Evolutionary conservation across 345 rosid species (phyloP).

Genomic region (Bretschneidera sinensis): DNA sequence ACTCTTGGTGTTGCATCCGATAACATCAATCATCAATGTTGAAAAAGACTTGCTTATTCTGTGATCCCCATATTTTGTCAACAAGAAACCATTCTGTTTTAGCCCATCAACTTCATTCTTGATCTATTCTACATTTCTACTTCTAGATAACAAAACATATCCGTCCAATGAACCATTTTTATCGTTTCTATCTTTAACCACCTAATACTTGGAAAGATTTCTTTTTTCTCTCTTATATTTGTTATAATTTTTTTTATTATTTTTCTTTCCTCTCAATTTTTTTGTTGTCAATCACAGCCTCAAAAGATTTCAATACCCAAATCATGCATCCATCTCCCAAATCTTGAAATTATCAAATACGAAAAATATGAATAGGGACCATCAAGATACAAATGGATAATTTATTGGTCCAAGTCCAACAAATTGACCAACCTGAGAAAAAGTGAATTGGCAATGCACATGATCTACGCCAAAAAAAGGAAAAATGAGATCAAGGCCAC

Average conservation of each 20-base stretch:
- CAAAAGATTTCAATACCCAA: not conserved
- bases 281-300: too few relatives aligned
- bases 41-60: not conserved
- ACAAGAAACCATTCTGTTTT: not conserved
- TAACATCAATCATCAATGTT: too few relatives aligned
- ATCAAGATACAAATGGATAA: not conserved
- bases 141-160: too few relatives aligned
- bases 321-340: not conserved
- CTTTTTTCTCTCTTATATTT: too few relatives aligned
- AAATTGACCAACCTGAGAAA: not conserved
- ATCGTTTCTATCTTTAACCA: too few relatives aligned
- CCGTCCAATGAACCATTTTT: too few relatives aligned
- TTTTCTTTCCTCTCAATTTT: not conserved
- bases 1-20: too few relatives aligned
- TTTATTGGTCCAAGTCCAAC: not conserved
- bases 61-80: not conserved
- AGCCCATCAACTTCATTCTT: too few relatives aligned
- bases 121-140: too few relatives aligned
- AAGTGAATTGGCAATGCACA: not conserved
- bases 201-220: too few relatives aligned
- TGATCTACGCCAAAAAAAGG: not conserved
- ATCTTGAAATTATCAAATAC: not conserved
- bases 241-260: too few relatives aligned
- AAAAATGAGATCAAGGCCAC: not conserved
- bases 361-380: not conserved